A percentile compares a stretch with the other conserved stretches of the same genome.
Evolutionary conservation across 2,329 filamentous ascomycete genomes (phyloP).

Genomic region (Mycosphaerella sp.): DNA sequence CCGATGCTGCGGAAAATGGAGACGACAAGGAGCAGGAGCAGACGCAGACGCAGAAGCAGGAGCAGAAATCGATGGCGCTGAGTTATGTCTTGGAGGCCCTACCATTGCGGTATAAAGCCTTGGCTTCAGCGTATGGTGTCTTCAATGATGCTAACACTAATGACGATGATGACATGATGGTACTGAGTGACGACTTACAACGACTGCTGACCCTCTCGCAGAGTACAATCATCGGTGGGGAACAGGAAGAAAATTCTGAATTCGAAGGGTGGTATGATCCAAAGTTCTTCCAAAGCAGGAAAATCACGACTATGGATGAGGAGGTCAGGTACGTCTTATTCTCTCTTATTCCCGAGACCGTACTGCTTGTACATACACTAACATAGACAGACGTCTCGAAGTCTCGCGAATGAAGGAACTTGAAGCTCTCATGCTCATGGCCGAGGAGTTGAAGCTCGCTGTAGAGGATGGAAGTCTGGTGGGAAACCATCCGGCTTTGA

Average conservation of each 20-base stretch:
- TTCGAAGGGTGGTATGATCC: slow-evolving; percentile 7
- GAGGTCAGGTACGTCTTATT: slow-evolving; percentile 7
- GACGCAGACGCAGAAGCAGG: neutral
- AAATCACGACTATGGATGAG: slow-evolving; percentile 5
- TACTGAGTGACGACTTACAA: neutral
- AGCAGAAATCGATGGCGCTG: slow-evolving; percentile 3
- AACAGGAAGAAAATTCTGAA: neutral
- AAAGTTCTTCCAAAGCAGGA: slow-evolving; percentile 12
- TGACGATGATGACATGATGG: neutral
- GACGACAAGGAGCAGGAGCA: neutral
- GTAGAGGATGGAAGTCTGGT: slow-evolving; percentile 7
- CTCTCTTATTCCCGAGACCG: neutral
- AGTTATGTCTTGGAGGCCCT: slow-evolving; percentile 15
- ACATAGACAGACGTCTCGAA: slow-evolving; percentile 9
- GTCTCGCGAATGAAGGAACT: slow-evolving; percentile 13
- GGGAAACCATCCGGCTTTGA: neutral
- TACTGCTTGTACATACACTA: neutral
- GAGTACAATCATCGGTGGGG: neutral
- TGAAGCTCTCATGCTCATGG: slow-evolving; percentile 9
- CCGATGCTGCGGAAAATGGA: neutral
- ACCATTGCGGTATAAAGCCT: slow-evolving; percentile 12
- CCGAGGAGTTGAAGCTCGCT: slow-evolving; percentile 11
- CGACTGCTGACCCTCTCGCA: slow-evolving; percentile 5
- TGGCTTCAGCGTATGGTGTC: slow-evolving; percentile 8
- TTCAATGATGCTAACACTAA: neutral